Base-by-base conservation (phyloP, 176 grass and related monocot genomes). In the Lolium multiflorum region DNA sequence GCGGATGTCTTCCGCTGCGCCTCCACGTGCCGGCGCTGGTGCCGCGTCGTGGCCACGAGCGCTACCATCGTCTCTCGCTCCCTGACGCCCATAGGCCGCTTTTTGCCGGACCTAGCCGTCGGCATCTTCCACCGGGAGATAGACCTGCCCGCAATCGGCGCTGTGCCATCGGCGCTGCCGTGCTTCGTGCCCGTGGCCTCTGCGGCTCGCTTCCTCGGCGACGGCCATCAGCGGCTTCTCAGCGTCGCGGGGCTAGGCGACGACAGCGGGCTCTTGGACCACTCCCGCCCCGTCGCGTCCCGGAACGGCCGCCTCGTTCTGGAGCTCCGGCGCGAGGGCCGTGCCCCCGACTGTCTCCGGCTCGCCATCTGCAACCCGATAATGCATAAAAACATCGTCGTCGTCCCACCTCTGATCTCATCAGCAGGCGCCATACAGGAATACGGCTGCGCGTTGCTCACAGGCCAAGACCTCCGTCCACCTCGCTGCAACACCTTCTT, bases 401-500 rank as follows among this genome's bases (percentile, higher is more conserved):
- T 69, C 0, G 65, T 69, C 6, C 65, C 65, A 2, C 65, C 15
- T 39, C 16, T 69, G 31, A 39, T 69, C 65, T 9, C 15, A 69
- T 5, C 0, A 8, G 3, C 3, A 7, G 17, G 16, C 59, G 24
- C 3, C 17, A 61, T 18, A 50, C 1, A 14, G 26, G 55, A 51
- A 1, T 86, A 79, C 51, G 56, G 54, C 7, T 87, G 85, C 77
- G 41, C 85, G 4, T 20, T 87, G 18, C 26, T 87, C 44, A 87
- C 67, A 37, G 41, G 65, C 4, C 76, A 49, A 6, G 84, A 86
- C 63, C 84, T 57, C 28, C 46, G 17, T 3, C 48, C 12, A 6
- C 80, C 22, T 11, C 10, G 22, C 31, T 69, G 15, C 56, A 11
- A 13, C 6, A 21, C 0, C 1, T 74, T 50, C 43, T 84, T 84